Evolutionary conservation across 441 rosid genomes (phyloP).

Genomic region (Flueggea neowawraea): DNA sequence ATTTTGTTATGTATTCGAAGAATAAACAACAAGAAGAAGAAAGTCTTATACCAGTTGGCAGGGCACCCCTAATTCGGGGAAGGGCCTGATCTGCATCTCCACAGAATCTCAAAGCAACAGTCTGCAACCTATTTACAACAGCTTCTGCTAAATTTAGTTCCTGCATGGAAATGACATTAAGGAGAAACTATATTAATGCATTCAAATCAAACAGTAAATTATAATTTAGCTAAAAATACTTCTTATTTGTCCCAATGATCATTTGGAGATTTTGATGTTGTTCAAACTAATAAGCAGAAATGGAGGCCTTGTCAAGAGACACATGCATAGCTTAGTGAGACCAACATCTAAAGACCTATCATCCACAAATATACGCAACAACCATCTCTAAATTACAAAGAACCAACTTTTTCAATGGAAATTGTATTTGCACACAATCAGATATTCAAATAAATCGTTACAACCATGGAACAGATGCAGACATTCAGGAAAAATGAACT

Average conservation of each 20-base stretch:
- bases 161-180: constrained; percentile 42
- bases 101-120: constrained; percentile 91
- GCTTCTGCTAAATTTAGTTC: constrained; percentile 89
- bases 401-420: no score
- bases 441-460: background rate
- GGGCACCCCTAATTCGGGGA: constrained; percentile 94
- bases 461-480: background rate
- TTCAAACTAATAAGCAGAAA: no score
- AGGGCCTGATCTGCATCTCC: constrained; percentile 92
- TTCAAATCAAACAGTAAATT: no score
- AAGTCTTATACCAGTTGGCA: constrained; percentile 63
- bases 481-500: background rate
- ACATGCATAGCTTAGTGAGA: no score
- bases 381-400: no score
- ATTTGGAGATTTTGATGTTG: no score
- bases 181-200: no score
- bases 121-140: constrained; percentile 90
- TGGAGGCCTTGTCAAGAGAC: no score
- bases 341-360: no score
- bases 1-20: background rate
- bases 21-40: constrained; percentile 4
- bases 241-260: no score
- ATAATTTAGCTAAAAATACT: no score
- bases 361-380: no score
- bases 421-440: background rate